Conservation (phyloP, 2,329 filamentous ascomycete genomes). For the Beauveria scarabaeidicola region DNA sequence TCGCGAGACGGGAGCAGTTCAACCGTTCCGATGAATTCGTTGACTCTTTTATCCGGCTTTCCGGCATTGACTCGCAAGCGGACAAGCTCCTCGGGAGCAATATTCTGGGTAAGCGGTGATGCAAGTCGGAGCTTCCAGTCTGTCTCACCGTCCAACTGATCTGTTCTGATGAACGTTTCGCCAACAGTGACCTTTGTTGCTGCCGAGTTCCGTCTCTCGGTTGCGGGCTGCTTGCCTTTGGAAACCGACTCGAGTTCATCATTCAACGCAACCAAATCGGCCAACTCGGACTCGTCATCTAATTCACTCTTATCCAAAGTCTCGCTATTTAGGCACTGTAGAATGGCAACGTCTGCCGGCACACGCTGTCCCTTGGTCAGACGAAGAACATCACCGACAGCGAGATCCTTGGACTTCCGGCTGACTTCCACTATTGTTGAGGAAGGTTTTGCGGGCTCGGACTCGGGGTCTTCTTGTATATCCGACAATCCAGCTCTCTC, state of each 20-base stretch:
- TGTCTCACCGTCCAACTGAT: conserved; percentile 94
- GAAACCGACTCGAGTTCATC: conserved; percentile 23
- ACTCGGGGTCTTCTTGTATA: conserved; percentile 61
- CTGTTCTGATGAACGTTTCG: conserved; percentile 94
- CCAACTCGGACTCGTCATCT: conserved; percentile 24
- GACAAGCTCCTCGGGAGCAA: conserved; percentile 64
- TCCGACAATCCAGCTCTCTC: conserved; percentile 44
- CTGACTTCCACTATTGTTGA: conserved; percentile 55
- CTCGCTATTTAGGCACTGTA: conserved; percentile 69
- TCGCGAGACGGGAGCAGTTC: conserved; percentile 56
- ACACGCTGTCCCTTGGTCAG: conserved; percentile 86
- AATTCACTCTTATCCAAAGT: conserved; percentile 25
- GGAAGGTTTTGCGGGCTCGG: conserved; percentile 38
- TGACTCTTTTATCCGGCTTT: conserved; percentile 87
- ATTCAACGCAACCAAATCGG: conserved; percentile 34
- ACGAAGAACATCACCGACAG: conserved; percentile 92
- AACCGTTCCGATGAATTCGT: conserved; percentile 87
- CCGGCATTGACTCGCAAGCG: conserved; percentile 67
- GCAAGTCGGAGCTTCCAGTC: conserved; percentile 96
- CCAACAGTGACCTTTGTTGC: conserved; percentile 45
- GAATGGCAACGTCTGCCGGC: conserved; percentile 85
- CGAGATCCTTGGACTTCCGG: conserved; percentile 80
- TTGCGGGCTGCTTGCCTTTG: conserved; percentile 28
- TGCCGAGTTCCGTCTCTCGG: conserved; percentile 19
- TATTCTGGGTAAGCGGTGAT: conserved; percentile 73